A percentile compares a stretch with the other conserved stretches of the same genome.
Evolutionary conservation across 129 eudicot genomes (phyloP).

Genomic region (Dittrichia graveolens): DNA sequence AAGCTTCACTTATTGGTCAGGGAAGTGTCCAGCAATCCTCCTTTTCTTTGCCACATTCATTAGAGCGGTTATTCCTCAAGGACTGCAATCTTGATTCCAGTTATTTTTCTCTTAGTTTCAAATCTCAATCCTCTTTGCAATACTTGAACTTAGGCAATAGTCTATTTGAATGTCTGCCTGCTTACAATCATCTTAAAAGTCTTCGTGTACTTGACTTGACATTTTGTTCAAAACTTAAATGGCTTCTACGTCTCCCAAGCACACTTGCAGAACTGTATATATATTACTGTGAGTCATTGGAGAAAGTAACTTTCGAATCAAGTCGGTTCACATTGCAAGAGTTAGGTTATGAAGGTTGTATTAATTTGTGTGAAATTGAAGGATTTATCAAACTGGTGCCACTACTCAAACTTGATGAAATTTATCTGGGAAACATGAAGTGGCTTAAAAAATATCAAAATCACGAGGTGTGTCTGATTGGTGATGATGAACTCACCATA

Average conservation of each 20-base stretch:
- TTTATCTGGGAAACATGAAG: conserved; percentile 15
- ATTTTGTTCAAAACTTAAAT: too few species aligned
- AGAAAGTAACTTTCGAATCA: conserved; percentile 18
- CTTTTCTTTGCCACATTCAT: conserved; percentile 10
- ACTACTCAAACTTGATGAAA: not conserved
- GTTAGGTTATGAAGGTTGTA: conserved; percentile 21
- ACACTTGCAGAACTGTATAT: not conserved
- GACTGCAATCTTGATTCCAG: not conserved
- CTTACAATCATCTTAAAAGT: conserved; percentile 13
- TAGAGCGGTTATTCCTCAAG: not conserved
- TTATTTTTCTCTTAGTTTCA: not conserved
- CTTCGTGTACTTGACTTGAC: conserved; percentile 21
- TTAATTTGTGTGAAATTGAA: conserved; percentile 8
- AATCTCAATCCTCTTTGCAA: not conserved
- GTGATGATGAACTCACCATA: not conserved
- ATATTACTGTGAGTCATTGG: not conserved
- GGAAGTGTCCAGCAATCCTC: not conserved
- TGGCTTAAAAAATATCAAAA: conserved; percentile 1
- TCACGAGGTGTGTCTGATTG: not conserved
- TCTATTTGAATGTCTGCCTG: conserved; percentile 4
- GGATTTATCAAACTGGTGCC: not conserved
- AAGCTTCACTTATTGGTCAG: not conserved
- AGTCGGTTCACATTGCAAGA: not conserved
- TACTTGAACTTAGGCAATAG: conserved; percentile 14
- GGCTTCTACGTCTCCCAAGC: too few species aligned